A percentile compares a stretch with the other conserved stretches of the same genome.
Conservation (phyloP, 345 rosid species). For the Triadica sebifera region DNA sequence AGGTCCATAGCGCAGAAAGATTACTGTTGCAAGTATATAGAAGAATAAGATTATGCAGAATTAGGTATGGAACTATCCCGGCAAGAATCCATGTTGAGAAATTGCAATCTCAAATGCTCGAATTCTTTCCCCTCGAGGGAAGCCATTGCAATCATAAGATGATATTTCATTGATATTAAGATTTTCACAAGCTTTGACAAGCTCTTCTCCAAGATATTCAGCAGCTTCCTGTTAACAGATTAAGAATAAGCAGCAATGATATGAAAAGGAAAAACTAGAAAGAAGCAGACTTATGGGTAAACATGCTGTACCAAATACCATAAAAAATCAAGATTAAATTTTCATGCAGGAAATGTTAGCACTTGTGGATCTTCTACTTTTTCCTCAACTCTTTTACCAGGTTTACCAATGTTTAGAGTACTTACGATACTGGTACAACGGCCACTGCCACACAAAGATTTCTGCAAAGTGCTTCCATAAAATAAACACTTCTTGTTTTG, state of each 20-base stretch:
- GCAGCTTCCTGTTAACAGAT: constrained; percentile 68
- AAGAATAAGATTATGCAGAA: not conserved
- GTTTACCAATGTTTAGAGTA: not conserved
- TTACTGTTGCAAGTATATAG: too few relatives aligned
- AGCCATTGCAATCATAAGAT: constrained; percentile 79
- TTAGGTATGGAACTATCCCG: constrained; percentile 32
- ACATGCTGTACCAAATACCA: not conserved
- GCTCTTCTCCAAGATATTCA: constrained; percentile 74
- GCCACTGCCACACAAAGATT: constrained; percentile 59
- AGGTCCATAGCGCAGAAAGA: too few relatives aligned
- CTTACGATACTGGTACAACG: constrained; percentile 61
- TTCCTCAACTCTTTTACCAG: too few relatives aligned
- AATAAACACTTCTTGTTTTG: constrained; percentile 73
- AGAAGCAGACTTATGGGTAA: not conserved
- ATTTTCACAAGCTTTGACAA: constrained; percentile 58
- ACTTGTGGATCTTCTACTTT: not conserved
- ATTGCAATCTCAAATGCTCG: constrained; percentile 77
- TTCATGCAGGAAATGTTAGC: not conserved
- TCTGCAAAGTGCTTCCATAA: constrained; percentile 82
- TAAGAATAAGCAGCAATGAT: constrained; percentile 3
- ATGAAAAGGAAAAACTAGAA: not conserved
- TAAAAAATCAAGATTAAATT: not conserved
- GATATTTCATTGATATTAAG: constrained; percentile 69
- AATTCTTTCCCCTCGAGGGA: constrained; percentile 69
- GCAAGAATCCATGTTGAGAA: constrained; percentile 65